A percentile compares a stretch with the other conserved stretches of the same genome.
Conservation (phyloP, 345 rosid species). For the Citrus inodora region DNA sequence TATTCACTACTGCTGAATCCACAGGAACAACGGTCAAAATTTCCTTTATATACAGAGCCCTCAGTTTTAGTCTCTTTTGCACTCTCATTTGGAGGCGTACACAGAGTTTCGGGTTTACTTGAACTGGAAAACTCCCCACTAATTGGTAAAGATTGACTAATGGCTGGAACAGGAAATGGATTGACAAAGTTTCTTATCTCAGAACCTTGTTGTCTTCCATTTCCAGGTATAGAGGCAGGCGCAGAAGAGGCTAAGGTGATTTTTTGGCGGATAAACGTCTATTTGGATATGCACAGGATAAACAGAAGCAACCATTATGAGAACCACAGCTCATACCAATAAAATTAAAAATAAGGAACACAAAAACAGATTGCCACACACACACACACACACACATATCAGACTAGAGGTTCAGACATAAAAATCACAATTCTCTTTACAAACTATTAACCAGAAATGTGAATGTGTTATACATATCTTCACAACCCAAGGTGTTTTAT, state of each 20-base stretch:
- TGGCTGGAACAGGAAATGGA: slow-evolving; percentile 10
- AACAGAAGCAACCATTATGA: background rate
- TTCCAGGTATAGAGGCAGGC: slow-evolving; percentile 18
- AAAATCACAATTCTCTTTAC: background rate
- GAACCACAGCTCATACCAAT: background rate
- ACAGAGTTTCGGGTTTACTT: background rate
- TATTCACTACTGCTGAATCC: slow-evolving; percentile 5
- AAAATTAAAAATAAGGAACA: background rate
- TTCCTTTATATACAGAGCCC: slow-evolving; percentile 7
- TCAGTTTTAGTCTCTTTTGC: slow-evolving; percentile 21
- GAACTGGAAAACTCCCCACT: background rate
- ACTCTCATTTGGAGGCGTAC: slow-evolving; percentile 2
- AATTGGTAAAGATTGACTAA: slow-evolving; percentile 12
- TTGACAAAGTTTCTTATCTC: slow-evolving; percentile 17
- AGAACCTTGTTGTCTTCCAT: slow-evolving; percentile 24
- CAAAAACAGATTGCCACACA: background rate
- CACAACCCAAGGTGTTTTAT: background rate
- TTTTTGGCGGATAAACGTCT: slow-evolving; percentile 60
- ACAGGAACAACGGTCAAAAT: background rate
- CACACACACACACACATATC: no score
- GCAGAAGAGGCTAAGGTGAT: slow-evolving; percentile 41
- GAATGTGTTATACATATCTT: background rate
- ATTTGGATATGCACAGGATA: slow-evolving; percentile 4
- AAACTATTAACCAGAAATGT: background rate
- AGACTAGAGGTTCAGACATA: background rate